Evolutionary conservation across 2,329 filamentous ascomycete genomes (phyloP), one percentile per base, ranked within the genome.

Genomic region (Cadophora sp.): DNA sequence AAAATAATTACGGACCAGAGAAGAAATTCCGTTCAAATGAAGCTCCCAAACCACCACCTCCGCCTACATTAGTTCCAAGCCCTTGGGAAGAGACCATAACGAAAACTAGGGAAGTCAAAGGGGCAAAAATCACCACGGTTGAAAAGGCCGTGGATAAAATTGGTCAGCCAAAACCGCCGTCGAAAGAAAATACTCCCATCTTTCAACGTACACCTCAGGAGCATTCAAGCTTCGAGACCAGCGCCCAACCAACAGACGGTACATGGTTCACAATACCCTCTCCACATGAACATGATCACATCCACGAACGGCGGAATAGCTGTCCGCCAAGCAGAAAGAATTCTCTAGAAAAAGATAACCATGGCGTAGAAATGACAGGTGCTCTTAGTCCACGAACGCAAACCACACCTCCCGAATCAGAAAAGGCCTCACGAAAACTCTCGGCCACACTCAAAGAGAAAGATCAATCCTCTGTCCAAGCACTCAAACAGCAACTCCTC

Each of bases 401-500:
- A 62, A 56, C 60, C n/a, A 64, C 71, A 18, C 64, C 65, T 30
- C 62, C 48, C 8, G 58, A 30, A 14, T 69, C 65, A 3, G 59
- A 51, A 62, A 66, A 33, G 30, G 55, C 60, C 51, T 66, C 66
- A 47, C 65, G 67, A 24, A 64, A 59, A n/a, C 36, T 64, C 8
- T 69, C 64, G 18, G 43, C 51, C 8, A 36, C 64, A 1, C 64
- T 67, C 33, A 60, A 70, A 43, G 27, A 65, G 7, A 51, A 36
- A 39, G 48, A 68, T 14, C 39, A 61, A 48, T 62, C 60, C 22
- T 51, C 64, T 9, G 59, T 66, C n/a, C 66, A 65, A 41, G 8
- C 58, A 1, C 55, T 70, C 30, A 71, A 63, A 11, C 59, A 70
- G 47, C 69, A 65, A 43, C 22, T 70, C 22, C 55, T 66, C 6